phyloP scores from a whole-genome alignment of 2,329 filamentous ascomycete species.

The Ophiocordyceps camponoti-rufipedis region DNA sequence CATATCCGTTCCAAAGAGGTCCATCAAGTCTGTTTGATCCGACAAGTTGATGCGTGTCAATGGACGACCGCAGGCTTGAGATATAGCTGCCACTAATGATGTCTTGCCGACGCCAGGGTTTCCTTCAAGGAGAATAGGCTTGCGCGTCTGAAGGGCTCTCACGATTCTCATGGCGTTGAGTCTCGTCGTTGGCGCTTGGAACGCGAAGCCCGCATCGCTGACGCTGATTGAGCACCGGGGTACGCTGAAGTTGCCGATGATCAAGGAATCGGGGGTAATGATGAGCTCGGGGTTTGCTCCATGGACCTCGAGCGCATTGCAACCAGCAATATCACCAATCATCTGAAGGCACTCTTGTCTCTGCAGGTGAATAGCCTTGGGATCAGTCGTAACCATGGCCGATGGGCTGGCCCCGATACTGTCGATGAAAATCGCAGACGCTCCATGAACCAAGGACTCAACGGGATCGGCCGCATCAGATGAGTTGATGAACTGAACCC shows the following conservation, averaged over 20 bases:
- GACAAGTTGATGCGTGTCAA: constrained; percentile 92
- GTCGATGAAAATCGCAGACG: constrained; percentile 89
- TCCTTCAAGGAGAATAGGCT: constrained; percentile 87
- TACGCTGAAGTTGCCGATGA: constrained; percentile 60
- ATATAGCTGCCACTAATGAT: constrained; percentile 72
- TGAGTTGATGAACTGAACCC: constrained; percentile 82
- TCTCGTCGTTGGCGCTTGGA: constrained; percentile 78
- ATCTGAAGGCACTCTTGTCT: constrained; percentile 55
- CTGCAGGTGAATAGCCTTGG: constrained; percentile 51
- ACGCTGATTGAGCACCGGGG: constrained; percentile 24
- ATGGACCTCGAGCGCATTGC: constrained; percentile 49
- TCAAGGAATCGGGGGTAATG: constrained; percentile 31
- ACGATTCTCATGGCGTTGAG: constrained; percentile 82
- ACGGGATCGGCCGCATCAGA: constrained; percentile 27
- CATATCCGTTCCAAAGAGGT: constrained; percentile 91
- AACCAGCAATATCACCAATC: constrained; percentile 46
- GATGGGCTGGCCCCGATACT: constrained; percentile 90
- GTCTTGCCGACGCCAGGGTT: constrained; percentile 98
- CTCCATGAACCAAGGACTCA: constrained; percentile 54
- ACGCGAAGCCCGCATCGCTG: constrained; percentile 29
- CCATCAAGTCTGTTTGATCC: constrained; percentile 94
- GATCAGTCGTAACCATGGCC: constrained; percentile 57
- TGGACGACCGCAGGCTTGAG: constrained; percentile 59
- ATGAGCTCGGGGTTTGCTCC: constrained; percentile 39
- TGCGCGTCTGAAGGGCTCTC: constrained; percentile 70